phyloP scores from a whole-genome alignment of 768 basidiomycete species.

The Boletus huronensis region DNA sequence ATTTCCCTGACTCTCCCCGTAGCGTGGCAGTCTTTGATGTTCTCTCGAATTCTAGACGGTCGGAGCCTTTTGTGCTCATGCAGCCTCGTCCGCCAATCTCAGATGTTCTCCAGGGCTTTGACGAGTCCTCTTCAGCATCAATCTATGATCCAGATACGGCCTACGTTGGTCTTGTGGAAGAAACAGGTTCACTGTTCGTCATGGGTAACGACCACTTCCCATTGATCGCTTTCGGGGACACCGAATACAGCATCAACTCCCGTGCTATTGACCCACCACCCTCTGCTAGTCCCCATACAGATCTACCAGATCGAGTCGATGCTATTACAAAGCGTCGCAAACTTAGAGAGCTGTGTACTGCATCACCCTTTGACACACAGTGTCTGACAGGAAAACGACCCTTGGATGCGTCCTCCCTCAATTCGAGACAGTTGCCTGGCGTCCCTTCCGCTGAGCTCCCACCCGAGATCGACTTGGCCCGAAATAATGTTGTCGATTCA shows the following conservation, averaged over 20 bases:
- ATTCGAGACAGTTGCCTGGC: constrained; percentile 59
- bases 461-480: constrained; percentile 20
- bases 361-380: constrained; percentile 43
- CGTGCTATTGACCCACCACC: constrained; percentile 36
- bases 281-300: constrained; percentile 28
- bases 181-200: constrained; percentile 74
- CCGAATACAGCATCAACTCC: constrained; percentile 32
- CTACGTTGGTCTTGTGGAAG: constrained; percentile 76
- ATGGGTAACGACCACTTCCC: constrained; percentile 83
- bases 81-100: constrained; percentile 79
- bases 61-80: constrained; percentile 75
- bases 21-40: constrained; percentile 87
- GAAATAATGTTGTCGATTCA: constrained; percentile 9
- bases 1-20: background rate
- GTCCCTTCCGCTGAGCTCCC: constrained; percentile 39
- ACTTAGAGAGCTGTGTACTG: constrained; percentile 38
- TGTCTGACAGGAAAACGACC: constrained; percentile 63
- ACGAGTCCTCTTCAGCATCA: constrained; percentile 35
- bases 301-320: constrained; percentile 43
- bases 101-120: constrained; percentile 59
- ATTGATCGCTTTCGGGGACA: constrained; percentile 68
- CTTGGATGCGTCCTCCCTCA: constrained; percentile 46
- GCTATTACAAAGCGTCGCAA: constrained; percentile 44
- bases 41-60: constrained; percentile 41
- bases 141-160: constrained; percentile 52